phyloP scores from a whole-genome alignment of 202 grass and related monocot genomes.

The Saccharum hybrid region DNA sequence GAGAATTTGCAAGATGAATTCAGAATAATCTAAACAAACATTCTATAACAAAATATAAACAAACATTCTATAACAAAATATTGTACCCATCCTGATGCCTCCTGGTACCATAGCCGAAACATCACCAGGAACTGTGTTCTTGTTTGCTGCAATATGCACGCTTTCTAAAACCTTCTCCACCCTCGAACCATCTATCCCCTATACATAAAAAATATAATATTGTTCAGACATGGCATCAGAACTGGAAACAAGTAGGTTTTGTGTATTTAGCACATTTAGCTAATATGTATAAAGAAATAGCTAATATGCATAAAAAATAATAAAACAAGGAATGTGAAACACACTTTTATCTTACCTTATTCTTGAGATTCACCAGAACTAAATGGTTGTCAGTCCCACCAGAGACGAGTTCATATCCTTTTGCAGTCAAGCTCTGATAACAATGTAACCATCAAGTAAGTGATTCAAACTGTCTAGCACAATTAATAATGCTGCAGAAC shows the following conservation, averaged over 20 bases:
- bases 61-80: constrained; percentile 8
- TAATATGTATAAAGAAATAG: constrained; percentile 29
- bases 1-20: constrained; percentile 30
- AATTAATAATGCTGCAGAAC: constrained; percentile 39
- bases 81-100: constrained; percentile 99
- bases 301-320: neutral
- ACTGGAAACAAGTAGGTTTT: constrained; percentile 14
- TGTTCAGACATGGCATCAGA: constrained; percentile 35
- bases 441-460: constrained; percentile 39
- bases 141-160: constrained; percentile 97
- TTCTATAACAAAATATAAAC: neutral
- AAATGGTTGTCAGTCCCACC: constrained; percentile 99
- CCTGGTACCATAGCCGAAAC: constrained; percentile 98
- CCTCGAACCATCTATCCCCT: constrained; percentile 97
- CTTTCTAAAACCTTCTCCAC: constrained; percentile 93
- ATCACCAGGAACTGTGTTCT: constrained; percentile 98
- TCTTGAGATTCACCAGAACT: constrained; percentile 97
- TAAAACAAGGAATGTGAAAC: constrained; percentile 8
- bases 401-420: constrained; percentile 94
- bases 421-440: constrained; percentile 66
- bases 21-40: constrained; percentile 8
- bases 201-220: constrained; percentile 21
- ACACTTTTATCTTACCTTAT: constrained; percentile 67
- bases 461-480: constrained; percentile 24
- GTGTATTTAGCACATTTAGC: constrained; percentile 27